Evolutionary conservation across 139 green algal genomes (phyloP).

Genomic region (Ettlia oleoabundans): DNA sequence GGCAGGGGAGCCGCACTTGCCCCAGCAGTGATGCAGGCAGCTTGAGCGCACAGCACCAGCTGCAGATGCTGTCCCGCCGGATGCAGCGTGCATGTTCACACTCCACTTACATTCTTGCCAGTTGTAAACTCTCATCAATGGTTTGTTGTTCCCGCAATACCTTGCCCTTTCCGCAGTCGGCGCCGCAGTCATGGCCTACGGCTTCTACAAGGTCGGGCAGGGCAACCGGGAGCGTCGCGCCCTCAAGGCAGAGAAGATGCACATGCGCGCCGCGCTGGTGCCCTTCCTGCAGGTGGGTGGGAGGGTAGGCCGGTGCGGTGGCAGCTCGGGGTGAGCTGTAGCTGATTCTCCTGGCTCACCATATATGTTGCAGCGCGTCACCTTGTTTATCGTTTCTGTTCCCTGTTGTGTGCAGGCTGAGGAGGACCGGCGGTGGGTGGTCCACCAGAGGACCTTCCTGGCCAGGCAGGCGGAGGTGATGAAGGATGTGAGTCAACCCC

Average conservation of each 20-base stretch:
- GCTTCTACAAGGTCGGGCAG: slow-evolving; percentile 84
- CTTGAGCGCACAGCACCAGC: no score
- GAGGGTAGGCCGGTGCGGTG: no score
- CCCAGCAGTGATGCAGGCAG: no score
- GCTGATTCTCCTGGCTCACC: no score
- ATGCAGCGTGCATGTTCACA: no score
- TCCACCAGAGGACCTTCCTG: slow-evolving; percentile 44
- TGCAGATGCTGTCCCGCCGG: no score
- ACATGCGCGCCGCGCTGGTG: slow-evolving; percentile 56
- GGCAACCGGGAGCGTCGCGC: slow-evolving; percentile 55
- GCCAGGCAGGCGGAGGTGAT: slow-evolving; percentile 73
- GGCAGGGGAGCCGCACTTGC: no score
- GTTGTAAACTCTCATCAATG: no score
- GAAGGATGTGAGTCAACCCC: slow-evolving; percentile 65
- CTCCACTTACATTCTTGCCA: no score
- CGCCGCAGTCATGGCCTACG: slow-evolving; percentile 83
- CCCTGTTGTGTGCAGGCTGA: slow-evolving; percentile 54
- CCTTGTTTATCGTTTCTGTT: background rate
- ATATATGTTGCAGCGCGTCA: no score
- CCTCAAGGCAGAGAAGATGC: slow-evolving; percentile 59
- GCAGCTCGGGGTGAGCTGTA: no score
- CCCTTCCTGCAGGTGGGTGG: slow-evolving; percentile 71
- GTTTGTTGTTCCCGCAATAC: background rate
- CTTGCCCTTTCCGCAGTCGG: slow-evolving; percentile 2
- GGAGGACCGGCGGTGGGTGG: slow-evolving; percentile 74